Evolutionary conservation across 768 basidiomycete genomes (phyloP).

Genomic region (Russula sp.): DNA sequence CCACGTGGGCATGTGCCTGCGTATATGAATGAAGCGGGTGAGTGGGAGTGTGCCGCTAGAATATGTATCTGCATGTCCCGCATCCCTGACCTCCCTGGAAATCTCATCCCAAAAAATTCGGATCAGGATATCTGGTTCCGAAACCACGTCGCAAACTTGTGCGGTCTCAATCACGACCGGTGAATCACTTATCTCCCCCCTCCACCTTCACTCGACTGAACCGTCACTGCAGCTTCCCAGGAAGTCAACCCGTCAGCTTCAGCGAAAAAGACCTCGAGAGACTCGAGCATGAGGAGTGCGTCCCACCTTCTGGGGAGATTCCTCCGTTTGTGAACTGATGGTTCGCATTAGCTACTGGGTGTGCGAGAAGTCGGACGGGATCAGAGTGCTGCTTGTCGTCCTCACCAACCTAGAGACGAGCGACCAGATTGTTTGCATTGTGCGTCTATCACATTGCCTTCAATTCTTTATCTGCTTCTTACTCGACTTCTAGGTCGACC

Average conservation of each 20-base stretch:
- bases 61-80: conserved; percentile 20
- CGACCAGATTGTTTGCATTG: conserved; percentile 67
- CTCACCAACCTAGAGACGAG: conserved; percentile 47
- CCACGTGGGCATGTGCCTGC: conserved; percentile 3
- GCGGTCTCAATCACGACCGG: conserved; percentile 60
- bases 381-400: conserved; percentile 84
- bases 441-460: conserved; percentile 29
- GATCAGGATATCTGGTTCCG: conserved; percentile 65
- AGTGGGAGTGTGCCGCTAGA: neutral
- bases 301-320: conserved; percentile 12
- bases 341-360: conserved; percentile 80
- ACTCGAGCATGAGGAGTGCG: conserved; percentile 80
- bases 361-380: conserved; percentile 96
- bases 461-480: neutral
- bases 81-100: conserved; percentile 70
- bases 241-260: conserved; percentile 95
- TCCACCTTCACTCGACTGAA: neutral
- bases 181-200: conserved; percentile 29
- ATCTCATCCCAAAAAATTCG: conserved; percentile 46
- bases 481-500: conserved; percentile 66
- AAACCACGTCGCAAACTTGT: conserved; percentile 54
- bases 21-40: no score
- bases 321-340: neutral
- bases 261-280: conserved; percentile 58
- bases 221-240: conserved; percentile 66